Evolutionary conservation across 2,329 filamentous ascomycete species (phyloP), one percentile per base, ranked within the genome.

Genomic region (Nothophoma quercina): DNA sequence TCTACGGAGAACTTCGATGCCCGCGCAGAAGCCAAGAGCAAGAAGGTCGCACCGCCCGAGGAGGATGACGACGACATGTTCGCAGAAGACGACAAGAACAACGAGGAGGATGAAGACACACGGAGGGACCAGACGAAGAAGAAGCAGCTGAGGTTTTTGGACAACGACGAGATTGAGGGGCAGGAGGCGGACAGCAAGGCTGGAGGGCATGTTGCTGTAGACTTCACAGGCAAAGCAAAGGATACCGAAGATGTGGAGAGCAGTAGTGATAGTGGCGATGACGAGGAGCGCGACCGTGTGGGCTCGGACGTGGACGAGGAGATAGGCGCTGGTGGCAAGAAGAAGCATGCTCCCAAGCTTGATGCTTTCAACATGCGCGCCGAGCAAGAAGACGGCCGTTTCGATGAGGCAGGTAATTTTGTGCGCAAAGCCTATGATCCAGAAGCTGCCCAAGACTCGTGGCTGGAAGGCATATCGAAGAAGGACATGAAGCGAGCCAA

Each of bases 331-430:
- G 95, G 95, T 12, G 89, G 90, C 2, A 88, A 96, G 64, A 98
- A 97, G 78, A 90, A 87, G 65, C 91, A 97, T 73, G 95, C 95
- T 1, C 95, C 95, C 1, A 91, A 95, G 72, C 83, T 99, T 5
- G 95, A 98, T 73, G 93, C 93, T 2, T 99, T 99, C 82, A 98
- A 99, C 70, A 90, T 99, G 82, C 87, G 85, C 53, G 79, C 85
- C 10, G 95, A 99, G 74, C 88, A 96, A 72, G 92, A 98, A 68
- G 93, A 98, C 63, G 95, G 95, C 1, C 84, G 87, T 9, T 99
- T 97, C 67, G 95, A 99, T 71, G 89, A 95, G 63, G 80, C 87
- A 1, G 93, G 93, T 8, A 99, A 98, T 73, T 99, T 87, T 71
- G 86, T 99, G 35, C 86, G 95, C 50, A 96, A 96, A 74, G 93